A percentile compares a stretch with the other conserved stretches of the same genome.
Evolutionary conservation across 192 early-diverging fungal species (phyloP).

Genomic region (Funneliformis mosseae): DNA sequence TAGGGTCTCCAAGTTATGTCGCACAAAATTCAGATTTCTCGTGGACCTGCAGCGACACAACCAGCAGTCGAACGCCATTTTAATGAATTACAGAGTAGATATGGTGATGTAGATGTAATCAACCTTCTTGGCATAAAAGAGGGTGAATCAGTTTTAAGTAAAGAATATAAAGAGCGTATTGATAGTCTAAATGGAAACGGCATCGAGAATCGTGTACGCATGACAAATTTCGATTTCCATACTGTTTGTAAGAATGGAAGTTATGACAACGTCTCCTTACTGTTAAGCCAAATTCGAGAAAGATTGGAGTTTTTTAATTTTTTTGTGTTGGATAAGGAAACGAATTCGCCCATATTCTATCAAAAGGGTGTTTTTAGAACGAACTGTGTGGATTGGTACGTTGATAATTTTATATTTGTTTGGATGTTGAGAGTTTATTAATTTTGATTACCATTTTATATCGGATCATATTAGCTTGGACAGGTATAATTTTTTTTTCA

Average conservation of each 20-base stretch:
- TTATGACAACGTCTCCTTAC: conserved; percentile 68
- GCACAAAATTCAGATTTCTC: conserved; percentile 84
- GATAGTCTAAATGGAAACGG: conserved; percentile 42
- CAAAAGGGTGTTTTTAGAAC: conserved; percentile 89
- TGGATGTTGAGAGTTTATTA: neutral
- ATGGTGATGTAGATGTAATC: conserved; percentile 73
- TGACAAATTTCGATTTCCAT: conserved; percentile 86
- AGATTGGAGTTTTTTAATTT: conserved; percentile 65
- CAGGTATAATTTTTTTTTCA: conserved; percentile 2
- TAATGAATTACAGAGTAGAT: conserved; percentile 71
- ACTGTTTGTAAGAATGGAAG: conserved; percentile 74
- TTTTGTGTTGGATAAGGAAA: conserved; percentile 67
- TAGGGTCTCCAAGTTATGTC: conserved; percentile 76
- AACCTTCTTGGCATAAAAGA: conserved; percentile 78
- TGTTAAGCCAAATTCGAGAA: conserved; percentile 58
- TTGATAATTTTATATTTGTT: neutral
- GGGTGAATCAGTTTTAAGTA: conserved; percentile 69
- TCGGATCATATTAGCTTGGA: conserved; percentile 17
- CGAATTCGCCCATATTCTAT: conserved; percentile 54
- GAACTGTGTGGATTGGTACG: conserved; percentile 87
- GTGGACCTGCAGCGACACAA: conserved; percentile 78
- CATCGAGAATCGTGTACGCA: conserved; percentile 41
- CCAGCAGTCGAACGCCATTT: conserved; percentile 82
- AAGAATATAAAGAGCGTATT: conserved; percentile 65
- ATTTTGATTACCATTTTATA: neutral